Evolutionary conservation across 2,329 filamentous ascomycete genomes (phyloP), one percentile per base, ranked within the genome.

Genomic region (Arthrocladium fulminans): DNA sequence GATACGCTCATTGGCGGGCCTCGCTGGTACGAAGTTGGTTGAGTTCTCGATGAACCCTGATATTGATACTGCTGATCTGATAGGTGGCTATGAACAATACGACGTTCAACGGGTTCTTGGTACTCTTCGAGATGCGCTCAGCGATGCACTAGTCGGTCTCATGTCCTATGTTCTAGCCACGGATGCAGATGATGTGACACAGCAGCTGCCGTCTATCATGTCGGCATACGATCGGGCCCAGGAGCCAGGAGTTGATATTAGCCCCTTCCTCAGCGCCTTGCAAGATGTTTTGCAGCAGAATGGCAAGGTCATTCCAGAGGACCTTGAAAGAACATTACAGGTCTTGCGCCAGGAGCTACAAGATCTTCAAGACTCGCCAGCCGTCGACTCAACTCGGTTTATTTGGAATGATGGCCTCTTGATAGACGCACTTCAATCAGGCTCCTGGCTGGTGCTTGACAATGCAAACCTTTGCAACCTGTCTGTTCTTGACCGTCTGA

Each of bases 401-500:
- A 88, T 95, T 64, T 98, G 92, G 92, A 80, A 94, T 1, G 90
- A 98, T 63, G 92, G 94, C 49, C 79, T 94, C 41, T 81, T 98
- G 37, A 84, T 97, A 41, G 84, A 88, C 58, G 90, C 92, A 35
- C 73, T 97, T 9, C 77, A 94, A 60, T 74, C 83, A 57, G 92
- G 92, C 12, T 79, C 88, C 52, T 98, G 92, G 92, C 74, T 98
- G 15, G 83, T 98, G 9, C 79, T 98, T 19, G 92, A 98, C 66
- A 96, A 98, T 65, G 92, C 94, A 51, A 98, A 98, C 61, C 76
- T 98, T 49, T 98, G 94, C 69, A 96, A 85, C 60, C 84, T 90
- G 20, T 95, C 90, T 5, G 92, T 98, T 1, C 76, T 98, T 8
- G 92, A 98, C 66, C 79, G 94, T 53, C 72, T 98, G 45, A 98